Conservation (phyloP, 345 rosid genomes). For the Eucalyptus pauciflora region DNA sequence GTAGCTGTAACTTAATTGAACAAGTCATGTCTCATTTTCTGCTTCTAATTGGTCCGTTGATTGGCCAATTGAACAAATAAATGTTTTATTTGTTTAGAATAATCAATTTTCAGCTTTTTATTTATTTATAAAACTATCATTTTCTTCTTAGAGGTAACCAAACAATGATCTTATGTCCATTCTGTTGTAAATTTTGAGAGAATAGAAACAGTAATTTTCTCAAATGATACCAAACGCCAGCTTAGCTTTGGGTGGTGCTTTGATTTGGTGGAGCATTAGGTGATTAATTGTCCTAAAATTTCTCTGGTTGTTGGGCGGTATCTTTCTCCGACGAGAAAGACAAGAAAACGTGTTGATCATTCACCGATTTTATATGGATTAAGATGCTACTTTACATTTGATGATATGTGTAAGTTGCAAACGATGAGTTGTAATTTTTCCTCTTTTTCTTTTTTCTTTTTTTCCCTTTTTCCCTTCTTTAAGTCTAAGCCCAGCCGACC, state of each 20-base stretch:
- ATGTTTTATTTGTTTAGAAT: background rate
- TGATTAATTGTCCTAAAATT: background rate
- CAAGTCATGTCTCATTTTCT: no score
- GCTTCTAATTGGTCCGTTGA: background rate
- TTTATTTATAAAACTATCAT: background rate
- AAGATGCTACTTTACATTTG: background rate
- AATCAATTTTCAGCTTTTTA: background rate
- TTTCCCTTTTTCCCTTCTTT: background rate
- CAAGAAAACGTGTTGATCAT: background rate
- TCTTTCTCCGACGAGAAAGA: background rate
- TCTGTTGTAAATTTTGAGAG: background rate
- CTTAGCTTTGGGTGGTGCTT: background rate
- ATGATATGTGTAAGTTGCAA: background rate
- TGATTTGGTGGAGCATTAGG: background rate
- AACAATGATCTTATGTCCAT: background rate
- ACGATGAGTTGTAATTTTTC: background rate
- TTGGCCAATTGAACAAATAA: background rate
- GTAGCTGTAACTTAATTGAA: background rate
- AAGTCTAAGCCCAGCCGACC: background rate
- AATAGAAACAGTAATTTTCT: background rate
- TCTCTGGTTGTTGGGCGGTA: background rate
- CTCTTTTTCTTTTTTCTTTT: background rate
- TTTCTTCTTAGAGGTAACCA: background rate
- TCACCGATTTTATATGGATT: background rate
- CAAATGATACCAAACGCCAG: background rate